Conservation (phyloP, 352 stramenopile species). For the Phytophthora hybrid region DNA sequence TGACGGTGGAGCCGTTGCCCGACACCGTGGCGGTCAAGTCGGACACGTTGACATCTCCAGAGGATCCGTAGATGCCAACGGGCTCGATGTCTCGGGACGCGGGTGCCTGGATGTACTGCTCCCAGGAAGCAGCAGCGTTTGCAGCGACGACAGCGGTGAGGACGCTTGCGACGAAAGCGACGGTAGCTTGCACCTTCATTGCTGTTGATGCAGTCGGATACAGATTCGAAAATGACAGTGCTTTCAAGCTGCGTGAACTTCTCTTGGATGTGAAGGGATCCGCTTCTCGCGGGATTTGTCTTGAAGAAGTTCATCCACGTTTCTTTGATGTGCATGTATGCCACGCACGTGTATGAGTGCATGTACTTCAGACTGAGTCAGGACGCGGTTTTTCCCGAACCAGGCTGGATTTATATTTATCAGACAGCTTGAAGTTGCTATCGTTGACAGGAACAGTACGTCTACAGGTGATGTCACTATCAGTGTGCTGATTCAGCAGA, state of each 20-base stretch:
- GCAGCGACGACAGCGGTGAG: slow-evolving; percentile 14
- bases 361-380: background rate
- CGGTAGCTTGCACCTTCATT: slow-evolving; percentile 20
- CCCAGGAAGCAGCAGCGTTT: slow-evolving; percentile 17
- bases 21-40: slow-evolving; percentile 35
- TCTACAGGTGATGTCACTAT: background rate
- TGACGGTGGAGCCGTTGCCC: slow-evolving; percentile 44
- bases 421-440: background rate
- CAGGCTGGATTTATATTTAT: background rate
- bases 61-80: slow-evolving; percentile 26
- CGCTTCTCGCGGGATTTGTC: background rate
- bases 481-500: background rate
- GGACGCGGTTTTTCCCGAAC: background rate
- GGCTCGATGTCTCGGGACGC: slow-evolving; percentile 30
- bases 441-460: background rate
- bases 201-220: slow-evolving; percentile 14
- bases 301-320: slow-evolving; percentile 3
- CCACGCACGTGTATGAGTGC: no score
- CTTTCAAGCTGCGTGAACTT: background rate
- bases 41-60: slow-evolving; percentile 21
- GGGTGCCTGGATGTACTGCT: slow-evolving; percentile 35
- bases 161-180: slow-evolving; percentile 20
- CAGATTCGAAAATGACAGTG: slow-evolving; percentile 24
- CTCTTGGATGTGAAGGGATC: background rate
- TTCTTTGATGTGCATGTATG: slow-evolving; percentile 3